phyloP scores from a whole-genome alignment of 805 yeast species.

The Zygotorulaspora chibaensis region DNA sequence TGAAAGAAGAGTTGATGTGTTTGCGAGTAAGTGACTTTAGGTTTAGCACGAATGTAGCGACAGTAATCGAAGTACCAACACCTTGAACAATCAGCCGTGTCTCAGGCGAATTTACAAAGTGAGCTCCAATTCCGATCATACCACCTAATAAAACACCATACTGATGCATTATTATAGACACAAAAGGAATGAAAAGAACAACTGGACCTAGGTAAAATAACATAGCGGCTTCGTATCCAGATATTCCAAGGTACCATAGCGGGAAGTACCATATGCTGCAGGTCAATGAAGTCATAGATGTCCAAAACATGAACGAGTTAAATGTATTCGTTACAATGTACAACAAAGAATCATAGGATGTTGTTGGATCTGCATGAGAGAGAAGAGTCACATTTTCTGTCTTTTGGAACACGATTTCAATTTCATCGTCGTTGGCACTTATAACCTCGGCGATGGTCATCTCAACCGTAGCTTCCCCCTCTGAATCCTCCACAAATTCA shows the following conservation, averaged over 20 bases:
- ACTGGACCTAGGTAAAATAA: slow-evolving; percentile 56
- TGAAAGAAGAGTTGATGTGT: slow-evolving; percentile 17
- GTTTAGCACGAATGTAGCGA: slow-evolving; percentile 56
- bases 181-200: slow-evolving; percentile 45
- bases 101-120: slow-evolving; percentile 62
- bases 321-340: slow-evolving; percentile 38
- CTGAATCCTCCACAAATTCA: slow-evolving; percentile 16
- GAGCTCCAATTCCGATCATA: slow-evolving; percentile 71
- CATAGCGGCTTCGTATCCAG: slow-evolving; percentile 83
- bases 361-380: slow-evolving; percentile 11
- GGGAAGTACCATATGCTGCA: slow-evolving; percentile 96
- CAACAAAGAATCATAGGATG: slow-evolving; percentile 28
- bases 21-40: slow-evolving; percentile 39
- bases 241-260: slow-evolving; percentile 95
- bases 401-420: slow-evolving; percentile 24
- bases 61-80: slow-evolving; percentile 60
- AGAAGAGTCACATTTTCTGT: slow-evolving; percentile 19
- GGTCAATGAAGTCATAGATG: slow-evolving; percentile 73
- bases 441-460: slow-evolving; percentile 5
- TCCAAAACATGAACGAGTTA: slow-evolving; percentile 82
- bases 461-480: slow-evolving; percentile 3
- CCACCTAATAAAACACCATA: slow-evolving; percentile 44
- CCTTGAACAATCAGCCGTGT: slow-evolving; percentile 61
- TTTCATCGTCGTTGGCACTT: slow-evolving; percentile 16
- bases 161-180: slow-evolving; percentile 25